Evolutionary conservation across 768 basidiomycete genomes (phyloP).

Genomic region (Russula foetens): DNA sequence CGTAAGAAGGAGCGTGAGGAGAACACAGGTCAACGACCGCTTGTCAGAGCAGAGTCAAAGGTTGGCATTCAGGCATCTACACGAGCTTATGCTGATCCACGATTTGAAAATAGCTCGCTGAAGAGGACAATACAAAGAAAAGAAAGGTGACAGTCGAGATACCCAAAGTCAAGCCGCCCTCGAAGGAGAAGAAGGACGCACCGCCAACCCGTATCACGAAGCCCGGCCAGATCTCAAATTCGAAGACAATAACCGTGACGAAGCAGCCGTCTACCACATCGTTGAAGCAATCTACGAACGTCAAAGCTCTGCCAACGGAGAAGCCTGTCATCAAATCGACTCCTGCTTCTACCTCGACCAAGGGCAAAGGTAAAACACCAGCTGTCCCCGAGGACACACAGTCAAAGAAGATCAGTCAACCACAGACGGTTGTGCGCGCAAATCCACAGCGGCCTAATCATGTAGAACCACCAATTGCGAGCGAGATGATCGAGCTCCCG

Average conservation of each 20-base stretch:
- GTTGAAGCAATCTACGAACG: slow-evolving; percentile 6
- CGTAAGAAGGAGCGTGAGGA: slow-evolving; percentile 81
- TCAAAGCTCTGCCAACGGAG: slow-evolving; percentile 22
- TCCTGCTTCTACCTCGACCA: slow-evolving; percentile 29
- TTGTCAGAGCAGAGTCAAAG: slow-evolving; percentile 54
- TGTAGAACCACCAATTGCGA: slow-evolving; percentile 41
- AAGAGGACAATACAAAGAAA: slow-evolving; percentile 68
- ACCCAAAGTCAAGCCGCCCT: slow-evolving; percentile 39
- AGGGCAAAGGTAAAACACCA: slow-evolving; percentile 45
- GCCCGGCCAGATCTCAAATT: slow-evolving; percentile 23
- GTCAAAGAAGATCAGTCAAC: slow-evolving; percentile 55
- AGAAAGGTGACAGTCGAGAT: slow-evolving; percentile 47
- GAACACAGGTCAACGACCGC: slow-evolving; percentile 55
- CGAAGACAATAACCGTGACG: slow-evolving; percentile 19
- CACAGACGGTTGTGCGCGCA: slow-evolving; percentile 63
- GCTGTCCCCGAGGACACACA: slow-evolving; percentile 39
- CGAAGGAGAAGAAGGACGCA: slow-evolving; percentile 41
- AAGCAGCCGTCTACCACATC: slow-evolving; percentile 15
- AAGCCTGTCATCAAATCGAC: slow-evolving; percentile 32
- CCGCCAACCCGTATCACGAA: slow-evolving; percentile 27
- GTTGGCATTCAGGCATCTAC: slow-evolving; percentile 25
- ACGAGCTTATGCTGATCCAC: not conserved
- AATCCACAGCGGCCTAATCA: slow-evolving; percentile 51
- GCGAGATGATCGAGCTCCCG: slow-evolving; percentile 84
- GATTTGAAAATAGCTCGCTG: slow-evolving; percentile 30